These are phyloP conservation scores for Candida rishiriensis DNA, from an alignment of 805 yeast genomes.

Conservation along the genomic window DNA sequence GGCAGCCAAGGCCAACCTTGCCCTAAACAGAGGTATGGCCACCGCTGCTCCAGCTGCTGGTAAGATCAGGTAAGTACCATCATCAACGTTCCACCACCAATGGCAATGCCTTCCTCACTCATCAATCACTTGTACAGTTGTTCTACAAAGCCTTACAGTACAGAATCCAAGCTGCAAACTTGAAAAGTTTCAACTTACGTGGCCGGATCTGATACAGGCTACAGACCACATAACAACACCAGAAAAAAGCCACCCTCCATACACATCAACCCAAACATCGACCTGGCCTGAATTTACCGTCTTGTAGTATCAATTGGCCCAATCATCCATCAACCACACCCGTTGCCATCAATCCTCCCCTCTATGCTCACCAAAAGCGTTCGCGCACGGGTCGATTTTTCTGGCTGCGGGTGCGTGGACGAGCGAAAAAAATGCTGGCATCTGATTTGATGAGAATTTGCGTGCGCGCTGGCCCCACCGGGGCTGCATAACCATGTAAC, in stretches of 20 bases:
- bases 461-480: constrained; percentile 1
- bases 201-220: no score
- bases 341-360: background rate
- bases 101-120: no score
- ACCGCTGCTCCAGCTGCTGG: constrained; percentile 74
- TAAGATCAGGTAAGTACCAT: constrained; percentile 74
- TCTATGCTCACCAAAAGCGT: background rate
- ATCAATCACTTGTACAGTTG: no score
- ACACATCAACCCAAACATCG: no score
- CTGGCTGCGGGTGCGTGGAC: background rate
- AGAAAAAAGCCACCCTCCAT: no score
- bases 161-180: no score
- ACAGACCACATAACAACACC: no score
- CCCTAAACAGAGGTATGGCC: constrained; percentile 73
- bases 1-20: constrained; percentile 79
- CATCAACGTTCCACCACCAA: background rate
- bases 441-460: constrained; percentile 4
- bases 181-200: no score
- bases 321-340: background rate
- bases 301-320: background rate
- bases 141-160: no score
- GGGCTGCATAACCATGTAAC: constrained; percentile 20
- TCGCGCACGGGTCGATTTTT: background rate
- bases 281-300: no score
- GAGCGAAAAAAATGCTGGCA: constrained; percentile 2